Evolutionary conservation across 495 filamentous ascomycete genomes (phyloP).

Genomic region (Penicillium daleae): DNA sequence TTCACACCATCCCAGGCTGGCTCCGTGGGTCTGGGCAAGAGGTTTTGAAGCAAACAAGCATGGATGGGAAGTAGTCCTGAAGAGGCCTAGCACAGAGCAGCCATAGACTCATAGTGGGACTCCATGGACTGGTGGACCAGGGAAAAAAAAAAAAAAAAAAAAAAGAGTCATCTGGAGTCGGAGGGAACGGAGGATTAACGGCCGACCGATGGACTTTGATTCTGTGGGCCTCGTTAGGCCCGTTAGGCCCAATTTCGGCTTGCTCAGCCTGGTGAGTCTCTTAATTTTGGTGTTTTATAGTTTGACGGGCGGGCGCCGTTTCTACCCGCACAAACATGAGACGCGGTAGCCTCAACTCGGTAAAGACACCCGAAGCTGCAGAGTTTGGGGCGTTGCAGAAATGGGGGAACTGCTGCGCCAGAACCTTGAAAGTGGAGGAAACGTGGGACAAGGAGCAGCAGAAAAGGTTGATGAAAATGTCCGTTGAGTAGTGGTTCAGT

Average conservation of each 20-base stretch:
- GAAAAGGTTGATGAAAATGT: not conserved
- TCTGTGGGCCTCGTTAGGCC: not conserved
- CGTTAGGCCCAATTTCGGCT: not conserved
- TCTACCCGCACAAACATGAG: conserved; percentile 29
- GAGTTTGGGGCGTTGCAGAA: conserved; percentile 6
- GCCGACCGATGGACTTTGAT: not conserved
- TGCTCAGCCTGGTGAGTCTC: not conserved
- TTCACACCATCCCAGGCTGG: not conserved
- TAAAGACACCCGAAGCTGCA: conserved; percentile 32
- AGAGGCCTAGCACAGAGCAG: not conserved
- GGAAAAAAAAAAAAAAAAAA: not conserved
- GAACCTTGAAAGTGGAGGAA: not conserved
- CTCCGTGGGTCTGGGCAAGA: conserved; percentile 2
- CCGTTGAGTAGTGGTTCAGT: not conserved
- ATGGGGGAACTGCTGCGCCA: not conserved
- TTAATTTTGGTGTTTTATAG: not conserved
- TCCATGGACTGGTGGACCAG: not conserved
- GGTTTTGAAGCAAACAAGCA: not conserved
- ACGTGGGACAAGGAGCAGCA: conserved; percentile 2
- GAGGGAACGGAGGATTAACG: not conserved
- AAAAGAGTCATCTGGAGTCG: not conserved
- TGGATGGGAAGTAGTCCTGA: conserved; percentile 1
- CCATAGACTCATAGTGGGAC: not conserved
- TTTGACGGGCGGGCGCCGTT: conserved; percentile 25
- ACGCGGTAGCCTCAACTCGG: conserved; percentile 28